Percentiles rank a stretch among this genome's conserved stretches.
These are phyloP conservation scores for Glaciozyma antarctica DNA, from an alignment of 768 basidiomycete genomes.

Conservation along the genomic window DNA sequence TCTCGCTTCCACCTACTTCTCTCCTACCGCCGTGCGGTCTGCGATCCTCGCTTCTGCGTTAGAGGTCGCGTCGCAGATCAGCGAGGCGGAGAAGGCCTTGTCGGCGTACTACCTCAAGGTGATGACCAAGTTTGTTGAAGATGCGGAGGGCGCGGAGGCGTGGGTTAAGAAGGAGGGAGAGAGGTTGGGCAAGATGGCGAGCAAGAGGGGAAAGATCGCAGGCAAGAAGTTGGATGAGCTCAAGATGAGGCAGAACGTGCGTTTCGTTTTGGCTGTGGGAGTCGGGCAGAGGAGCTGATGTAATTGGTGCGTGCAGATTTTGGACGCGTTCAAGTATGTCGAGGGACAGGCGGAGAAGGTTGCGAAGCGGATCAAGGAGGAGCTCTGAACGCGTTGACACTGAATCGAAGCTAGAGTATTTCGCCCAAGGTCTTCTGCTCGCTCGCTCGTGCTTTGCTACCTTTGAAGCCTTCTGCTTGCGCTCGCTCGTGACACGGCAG, in stretches of 20 bases:
- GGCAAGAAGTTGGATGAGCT: conserved; percentile 81
- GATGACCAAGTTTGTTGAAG: conserved; percentile 61
- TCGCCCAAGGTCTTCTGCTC: too few species aligned
- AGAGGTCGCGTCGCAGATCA: conserved; percentile 46
- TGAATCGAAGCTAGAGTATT: too few species aligned
- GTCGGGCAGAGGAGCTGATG: neutral
- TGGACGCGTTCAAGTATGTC: conserved; percentile 14
- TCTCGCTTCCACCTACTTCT: conserved; percentile 66
- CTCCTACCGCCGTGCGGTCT: conserved; percentile 47
- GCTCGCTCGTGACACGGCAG: too few species aligned
- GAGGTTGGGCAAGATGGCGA: conserved; percentile 42
- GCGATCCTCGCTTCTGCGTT: conserved; percentile 60
- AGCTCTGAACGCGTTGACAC: conserved; percentile 10
- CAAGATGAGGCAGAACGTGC: conserved; percentile 78
- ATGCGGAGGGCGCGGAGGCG: conserved; percentile 38
- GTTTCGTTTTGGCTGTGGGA: neutral
- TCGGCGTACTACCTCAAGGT: conserved; percentile 75
- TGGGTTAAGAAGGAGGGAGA: conserved; percentile 79
- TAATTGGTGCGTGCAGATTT: neutral
- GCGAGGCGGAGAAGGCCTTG: conserved; percentile 10
- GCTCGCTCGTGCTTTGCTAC: too few species aligned
- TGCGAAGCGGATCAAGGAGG: conserved; percentile 17
- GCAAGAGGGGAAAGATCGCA: conserved; percentile 56
- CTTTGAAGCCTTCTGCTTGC: too few species aligned
- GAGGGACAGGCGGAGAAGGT: neutral